These are phyloP conservation scores for Bacterosira constricta DNA, from an alignment of 108 stramenopile species.

Conservation along the genomic window DNA sequence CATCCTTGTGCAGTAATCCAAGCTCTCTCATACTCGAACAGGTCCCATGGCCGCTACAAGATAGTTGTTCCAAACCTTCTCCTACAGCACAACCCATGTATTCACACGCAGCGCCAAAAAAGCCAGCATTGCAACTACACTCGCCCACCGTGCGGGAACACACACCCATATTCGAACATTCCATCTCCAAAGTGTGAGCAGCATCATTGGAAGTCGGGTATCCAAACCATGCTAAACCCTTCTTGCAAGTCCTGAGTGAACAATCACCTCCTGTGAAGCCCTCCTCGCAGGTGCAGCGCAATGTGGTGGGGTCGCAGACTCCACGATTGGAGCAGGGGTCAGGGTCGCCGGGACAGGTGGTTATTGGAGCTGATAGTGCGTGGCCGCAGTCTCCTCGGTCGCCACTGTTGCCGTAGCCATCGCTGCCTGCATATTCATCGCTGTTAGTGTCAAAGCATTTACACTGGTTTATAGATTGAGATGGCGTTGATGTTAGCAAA, in stretches of 20 bases:
- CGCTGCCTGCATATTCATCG: slow-evolving; percentile 61
- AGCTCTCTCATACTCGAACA: slow-evolving; percentile 74
- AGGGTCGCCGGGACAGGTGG: slow-evolving; percentile 40
- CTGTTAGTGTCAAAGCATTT: slow-evolving; percentile 49
- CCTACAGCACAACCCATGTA: slow-evolving; percentile 60
- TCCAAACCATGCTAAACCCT: slow-evolving; percentile 56
- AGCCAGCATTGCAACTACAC: slow-evolving; percentile 75
- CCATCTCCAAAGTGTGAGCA: slow-evolving; percentile 57
- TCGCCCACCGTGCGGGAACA: slow-evolving; percentile 61
- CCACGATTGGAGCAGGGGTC: slow-evolving; percentile 62
- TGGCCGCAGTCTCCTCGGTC: slow-evolving; percentile 68
- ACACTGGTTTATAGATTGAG: too few species aligned
- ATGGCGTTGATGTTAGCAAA: too few species aligned
- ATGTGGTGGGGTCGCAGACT: slow-evolving; percentile 51
- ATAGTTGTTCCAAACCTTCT: slow-evolving; percentile 3
- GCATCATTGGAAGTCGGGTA: slow-evolving; percentile 46
- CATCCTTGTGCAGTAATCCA: slow-evolving; percentile 44
- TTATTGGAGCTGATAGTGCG: slow-evolving; percentile 20
- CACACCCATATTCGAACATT: slow-evolving; percentile 75
- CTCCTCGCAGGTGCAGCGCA: slow-evolving; percentile 64
- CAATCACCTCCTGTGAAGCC: slow-evolving; percentile 81
- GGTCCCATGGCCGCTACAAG: slow-evolving; percentile 69
- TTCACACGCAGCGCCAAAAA: slow-evolving; percentile 77
- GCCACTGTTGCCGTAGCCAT: slow-evolving; percentile 63
- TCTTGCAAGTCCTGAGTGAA: slow-evolving; percentile 39